A percentile compares a stretch with the other conserved stretches of the same genome.
phyloP scores from a whole-genome alignment of 192 early-diverging fungal species.

The Geranomyces michiganensis region DNA sequence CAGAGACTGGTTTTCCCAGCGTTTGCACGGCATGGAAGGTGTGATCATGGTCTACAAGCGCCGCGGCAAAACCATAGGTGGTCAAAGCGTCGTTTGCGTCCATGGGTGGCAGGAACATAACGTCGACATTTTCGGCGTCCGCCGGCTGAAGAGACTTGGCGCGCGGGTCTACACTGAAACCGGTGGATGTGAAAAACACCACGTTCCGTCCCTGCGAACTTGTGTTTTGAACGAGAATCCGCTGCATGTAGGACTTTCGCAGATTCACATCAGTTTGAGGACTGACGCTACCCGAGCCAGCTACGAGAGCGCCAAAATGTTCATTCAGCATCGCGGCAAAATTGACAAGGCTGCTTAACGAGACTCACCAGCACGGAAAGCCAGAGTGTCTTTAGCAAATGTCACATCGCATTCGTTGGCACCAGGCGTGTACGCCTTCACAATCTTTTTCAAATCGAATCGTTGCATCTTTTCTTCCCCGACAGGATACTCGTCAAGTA shows the following conservation, averaged over 20 bases:
- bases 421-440: conserved; percentile 29
- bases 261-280: conserved; percentile 21
- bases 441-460: conserved; percentile 34
- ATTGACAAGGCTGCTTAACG: not conserved
- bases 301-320: not conserved
- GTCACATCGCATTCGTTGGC: conserved; percentile 36
- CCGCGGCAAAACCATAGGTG: conserved; percentile 52
- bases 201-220: conserved; percentile 27
- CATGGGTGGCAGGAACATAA: conserved; percentile 53
- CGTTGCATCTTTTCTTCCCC: conserved; percentile 43
- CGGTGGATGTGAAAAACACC: conserved; percentile 50
- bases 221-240: conserved; percentile 43
- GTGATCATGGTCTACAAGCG: conserved; percentile 50
- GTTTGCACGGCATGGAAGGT: conserved; percentile 49
- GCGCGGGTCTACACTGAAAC: conserved; percentile 54
- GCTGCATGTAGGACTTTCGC: conserved; percentile 36
- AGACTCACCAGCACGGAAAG: conserved; percentile 42
- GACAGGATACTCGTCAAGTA: conserved; percentile 55
- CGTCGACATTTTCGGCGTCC: conserved; percentile 47
- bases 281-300: not conserved
- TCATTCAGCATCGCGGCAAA: too few species aligned
- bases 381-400: conserved; percentile 43
- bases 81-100: conserved; percentile 44
- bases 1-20: conserved; percentile 41
- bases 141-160: conserved; percentile 41